Evolutionary conservation across 805 yeast species (phyloP), one percentile per base, ranked within the genome.

Genomic region (Wickerhamomyces hampshirensis): DNA sequence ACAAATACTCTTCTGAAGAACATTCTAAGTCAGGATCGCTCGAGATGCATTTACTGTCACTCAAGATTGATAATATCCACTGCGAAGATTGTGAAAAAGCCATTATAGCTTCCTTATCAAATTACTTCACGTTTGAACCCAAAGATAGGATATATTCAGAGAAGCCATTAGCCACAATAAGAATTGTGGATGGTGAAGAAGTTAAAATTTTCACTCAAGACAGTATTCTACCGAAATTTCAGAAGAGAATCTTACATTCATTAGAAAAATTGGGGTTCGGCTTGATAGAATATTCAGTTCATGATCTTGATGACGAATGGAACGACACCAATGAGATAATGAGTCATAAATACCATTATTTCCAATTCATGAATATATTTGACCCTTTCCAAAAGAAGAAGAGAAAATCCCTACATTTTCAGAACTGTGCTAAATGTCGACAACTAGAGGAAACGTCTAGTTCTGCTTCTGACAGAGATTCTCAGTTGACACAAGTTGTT

Each of bases 381-480:
- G 38, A 42, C 33, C 44, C 31, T 51, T 42, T 28, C 47, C 45
- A 13, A 6, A 37, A 28, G 15, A 32, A 21, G 35, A 52, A 15
- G 48, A 48, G 41, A 29, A 42, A 9, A 44, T 31, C 38, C 38
- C 19, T 43, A 39, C 80, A 74, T 42, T 24, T 67, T 23, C 51
- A 65, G 33, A 47, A 62, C 39, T 74, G 80, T 43, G 41, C 55
- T 11, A 54, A 53, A 18, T 74, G 80, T 48, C 59, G 60, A 34
- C 56, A 56, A 16, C 37, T 40, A 23, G 43, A 46, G 26, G 48
- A 26, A 38, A 43, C 28, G 30, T 37, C 33, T 14, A 39, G 41
- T 24, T 40, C 50, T 1, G 56, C 39, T 11, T 33, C 46, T 2
- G 47, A 26, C 9, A 30, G 34, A 28, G 56, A 53, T 4, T 27